Evolutionary conservation across 202 grass and related monocot genomes (phyloP).

Genomic region (Musa balbisiana): DNA sequence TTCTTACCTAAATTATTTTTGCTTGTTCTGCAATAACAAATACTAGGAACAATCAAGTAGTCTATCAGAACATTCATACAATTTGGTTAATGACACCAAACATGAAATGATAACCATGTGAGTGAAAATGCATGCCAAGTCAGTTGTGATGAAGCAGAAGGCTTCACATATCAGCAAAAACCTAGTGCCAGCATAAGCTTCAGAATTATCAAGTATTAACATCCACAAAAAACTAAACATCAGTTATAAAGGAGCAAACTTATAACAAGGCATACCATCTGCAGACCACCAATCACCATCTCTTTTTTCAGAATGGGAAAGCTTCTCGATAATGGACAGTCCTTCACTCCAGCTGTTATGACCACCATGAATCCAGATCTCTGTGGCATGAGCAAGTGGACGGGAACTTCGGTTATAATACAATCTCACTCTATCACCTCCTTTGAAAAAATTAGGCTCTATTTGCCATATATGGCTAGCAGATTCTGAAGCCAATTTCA

Average conservation of each 20-base stretch:
- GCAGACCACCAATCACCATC: conserved; percentile 86
- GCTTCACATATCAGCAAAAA: not conserved
- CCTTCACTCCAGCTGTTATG: conserved; percentile 88
- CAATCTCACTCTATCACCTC: conserved; percentile 57
- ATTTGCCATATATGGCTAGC: conserved; percentile 60
- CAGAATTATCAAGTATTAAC: not conserved
- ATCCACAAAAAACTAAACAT: not conserved
- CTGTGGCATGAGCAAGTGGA: conserved; percentile 52
- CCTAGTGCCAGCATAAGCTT: not conserved
- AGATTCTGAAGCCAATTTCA: conserved; percentile 40
- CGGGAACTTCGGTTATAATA: conserved; percentile 76
- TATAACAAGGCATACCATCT: conserved; percentile 35
- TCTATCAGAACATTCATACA: too few relatives aligned
- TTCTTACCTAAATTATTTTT: too few relatives aligned
- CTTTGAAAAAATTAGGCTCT: conserved; percentile 59
- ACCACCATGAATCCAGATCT: conserved; percentile 92
- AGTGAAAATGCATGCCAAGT: not conserved
- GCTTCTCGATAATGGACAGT: conserved; percentile 47
- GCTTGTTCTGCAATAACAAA: too few relatives aligned
- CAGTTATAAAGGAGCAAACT: not conserved
- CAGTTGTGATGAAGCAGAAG: not conserved
- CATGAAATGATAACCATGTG: not conserved
- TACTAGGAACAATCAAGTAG: too few relatives aligned
- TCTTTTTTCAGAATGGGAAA: conserved; percentile 46
- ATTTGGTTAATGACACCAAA: too few relatives aligned